Percentiles rank a stretch among this genome's conserved stretches.
Conservation (phyloP, 495 filamentous ascomycete genomes). For the Penicillium lividum region DNA sequence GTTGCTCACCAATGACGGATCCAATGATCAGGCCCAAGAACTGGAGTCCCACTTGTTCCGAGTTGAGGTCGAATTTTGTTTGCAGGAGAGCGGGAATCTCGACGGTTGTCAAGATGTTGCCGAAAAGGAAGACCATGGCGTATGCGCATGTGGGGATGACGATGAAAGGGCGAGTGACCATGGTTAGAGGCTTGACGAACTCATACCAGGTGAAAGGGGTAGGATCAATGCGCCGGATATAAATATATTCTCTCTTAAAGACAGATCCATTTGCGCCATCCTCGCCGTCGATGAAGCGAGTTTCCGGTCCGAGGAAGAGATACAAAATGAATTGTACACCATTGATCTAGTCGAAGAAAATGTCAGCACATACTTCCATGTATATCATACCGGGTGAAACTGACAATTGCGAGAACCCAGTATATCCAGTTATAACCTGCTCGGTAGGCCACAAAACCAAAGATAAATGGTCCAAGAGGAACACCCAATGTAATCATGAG, state of each 20-base stretch:
- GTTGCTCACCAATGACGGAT: slow-evolving; percentile 55
- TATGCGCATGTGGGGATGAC: slow-evolving; percentile 52
- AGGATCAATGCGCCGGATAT: slow-evolving; percentile 49
- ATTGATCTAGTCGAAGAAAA: slow-evolving; percentile 41
- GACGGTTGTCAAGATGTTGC: slow-evolving; percentile 45
- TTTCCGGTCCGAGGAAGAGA: slow-evolving; percentile 57
- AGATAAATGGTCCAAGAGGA: slow-evolving; percentile 47
- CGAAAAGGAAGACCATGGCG: slow-evolving; percentile 53
- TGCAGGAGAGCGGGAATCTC: slow-evolving; percentile 54
- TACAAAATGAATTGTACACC: slow-evolving; percentile 54
- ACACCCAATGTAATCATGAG: slow-evolving; percentile 52
- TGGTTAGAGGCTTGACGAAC: slow-evolving; percentile 48
- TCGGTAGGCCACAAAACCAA: slow-evolving; percentile 47
- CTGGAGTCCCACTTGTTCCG: slow-evolving; percentile 56
- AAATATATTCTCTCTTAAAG: slow-evolving; percentile 44
- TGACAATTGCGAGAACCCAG: slow-evolving; percentile 47
- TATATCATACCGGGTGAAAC: neutral
- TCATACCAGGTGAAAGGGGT: slow-evolving; percentile 47
- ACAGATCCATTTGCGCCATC: slow-evolving; percentile 22
- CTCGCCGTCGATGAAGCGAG: slow-evolving; percentile 45
- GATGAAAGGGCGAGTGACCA: slow-evolving; percentile 42
- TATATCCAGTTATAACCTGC: slow-evolving; percentile 48
- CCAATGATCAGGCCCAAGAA: slow-evolving; percentile 56
- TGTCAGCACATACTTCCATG: slow-evolving; percentile 10
- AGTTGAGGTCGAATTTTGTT: slow-evolving; percentile 51